Percentiles rank a stretch among this genome's conserved stretches.
Conservation (phyloP, 139 green algal species). For the Pedinophyceae sp. region DNA sequence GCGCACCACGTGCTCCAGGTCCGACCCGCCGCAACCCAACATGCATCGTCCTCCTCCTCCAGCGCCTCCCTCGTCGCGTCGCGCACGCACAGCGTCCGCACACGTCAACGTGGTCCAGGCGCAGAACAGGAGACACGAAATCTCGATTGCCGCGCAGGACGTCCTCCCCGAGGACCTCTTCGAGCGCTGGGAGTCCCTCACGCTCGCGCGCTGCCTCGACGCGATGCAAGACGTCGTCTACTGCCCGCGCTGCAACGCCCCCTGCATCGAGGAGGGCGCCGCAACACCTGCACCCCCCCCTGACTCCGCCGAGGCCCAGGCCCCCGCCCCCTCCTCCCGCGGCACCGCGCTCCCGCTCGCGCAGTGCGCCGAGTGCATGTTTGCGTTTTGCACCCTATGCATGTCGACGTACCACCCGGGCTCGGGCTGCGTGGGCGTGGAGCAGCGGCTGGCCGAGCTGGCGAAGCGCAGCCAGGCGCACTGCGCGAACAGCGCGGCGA, state of each 20-base stretch:
- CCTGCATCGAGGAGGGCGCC: conserved; percentile 51
- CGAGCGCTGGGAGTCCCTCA: conserved; percentile 47
- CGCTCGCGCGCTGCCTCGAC: conserved; percentile 51
- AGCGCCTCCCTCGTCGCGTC: background rate
- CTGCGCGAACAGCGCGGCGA: too few relatives aligned
- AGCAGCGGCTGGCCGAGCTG: conserved; percentile 25
- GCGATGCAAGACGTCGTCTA: conserved; percentile 63
- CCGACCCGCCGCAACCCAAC: background rate
- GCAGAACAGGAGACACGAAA: background rate
- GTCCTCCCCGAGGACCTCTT: conserved; percentile 22
- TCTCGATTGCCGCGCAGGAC: background rate
- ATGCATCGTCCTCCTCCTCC: conserved; percentile 5
- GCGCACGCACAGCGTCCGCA: background rate
- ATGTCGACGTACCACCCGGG: conserved; percentile 44
- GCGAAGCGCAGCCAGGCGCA: conserved; percentile 4
- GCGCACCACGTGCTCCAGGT: conserved; percentile 14
- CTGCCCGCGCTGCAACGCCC: conserved; percentile 56
- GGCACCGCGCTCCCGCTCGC: conserved; percentile 58
- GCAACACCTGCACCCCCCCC: too few relatives aligned
- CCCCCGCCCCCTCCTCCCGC: too few relatives aligned
- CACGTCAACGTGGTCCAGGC: background rate
- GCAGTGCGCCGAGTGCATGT: conserved; percentile 53
- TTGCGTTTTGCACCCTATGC: conserved; percentile 64
- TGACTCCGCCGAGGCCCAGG: too few relatives aligned
- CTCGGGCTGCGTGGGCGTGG: conserved; percentile 20